Evolutionary conservation across 2,329 filamentous ascomycete species (phyloP), one percentile per base, ranked within the genome.

Genomic region (Talaromyces sp.): DNA sequence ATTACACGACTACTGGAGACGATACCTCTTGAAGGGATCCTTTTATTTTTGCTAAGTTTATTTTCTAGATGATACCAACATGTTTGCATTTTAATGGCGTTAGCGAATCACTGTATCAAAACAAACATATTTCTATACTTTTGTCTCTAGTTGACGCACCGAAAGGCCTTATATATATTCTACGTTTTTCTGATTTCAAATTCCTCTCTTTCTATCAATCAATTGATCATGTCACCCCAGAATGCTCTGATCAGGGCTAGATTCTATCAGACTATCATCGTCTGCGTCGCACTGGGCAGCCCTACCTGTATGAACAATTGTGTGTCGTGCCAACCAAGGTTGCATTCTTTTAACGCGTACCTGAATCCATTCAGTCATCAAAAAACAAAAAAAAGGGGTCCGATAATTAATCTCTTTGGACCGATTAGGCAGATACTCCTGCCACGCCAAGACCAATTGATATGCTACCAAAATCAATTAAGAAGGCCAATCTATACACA

Each of bases 1-100:
- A 74, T 59, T 73, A 74, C 57, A 70, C 67, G 27, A 68, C 70
- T 30, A 63, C 70, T 54, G 72, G 73, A 18, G 61, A 62, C 40
- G 60, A 62, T 59, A 62, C 57, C 3, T 31, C 28, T 31, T 53
- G 10, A 53, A 18, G 16, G 5, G 2, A 16, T 33, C 10, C 14
- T 28, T 53, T 53, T 30, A 16, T 30, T 47, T 30, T 14, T 28
- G 3, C 16, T 52, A 16, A 8, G 14, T 31, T 28, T 16, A 16
- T 28, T 52, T 16, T 52, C 4, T 18, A n/a, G 7, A n/a, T 9
- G 12, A 31, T 53, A 53, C 12, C 18, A 47, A 31, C 50, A 53
- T 53, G 2, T 53, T 53, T 31, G 27, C 50, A 53, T 31, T 53
- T 53, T 53, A 16, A 40, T n/a, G 36, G 36, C 36, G 36, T 40